Percentiles rank a stretch among this genome's conserved stretches.
Evolutionary conservation across 148 eudicot genomes (phyloP).

Genomic region (Cornus kousa): DNA sequence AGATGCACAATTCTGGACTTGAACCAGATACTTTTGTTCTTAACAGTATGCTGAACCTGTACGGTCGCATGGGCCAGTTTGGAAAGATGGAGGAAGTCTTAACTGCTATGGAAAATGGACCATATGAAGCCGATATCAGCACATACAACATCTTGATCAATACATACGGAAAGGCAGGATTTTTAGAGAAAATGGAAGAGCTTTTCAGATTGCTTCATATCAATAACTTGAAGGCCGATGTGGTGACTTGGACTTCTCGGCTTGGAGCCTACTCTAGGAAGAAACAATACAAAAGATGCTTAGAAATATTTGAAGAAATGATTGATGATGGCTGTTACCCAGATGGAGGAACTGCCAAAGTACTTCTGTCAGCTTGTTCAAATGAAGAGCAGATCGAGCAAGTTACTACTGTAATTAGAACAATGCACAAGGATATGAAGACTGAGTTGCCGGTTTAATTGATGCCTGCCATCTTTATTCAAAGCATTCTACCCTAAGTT

Average conservation of each 20-base stretch:
- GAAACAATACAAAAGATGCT: conserved; percentile 63
- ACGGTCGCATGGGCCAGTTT: conserved; percentile 67
- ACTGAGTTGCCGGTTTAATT: conserved; percentile 11
- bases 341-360: conserved; percentile 86
- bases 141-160: conserved; percentile 82
- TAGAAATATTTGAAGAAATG: conserved; percentile 85
- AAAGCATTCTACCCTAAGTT: neutral
- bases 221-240: conserved; percentile 60
- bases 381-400: conserved; percentile 72
- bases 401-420: conserved; percentile 65
- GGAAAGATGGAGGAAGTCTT: conserved; percentile 78
- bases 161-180: conserved; percentile 71
- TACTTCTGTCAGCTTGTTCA: conserved; percentile 75
- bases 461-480: neutral
- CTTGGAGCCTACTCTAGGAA: conserved; percentile 84
- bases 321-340: conserved; percentile 84
- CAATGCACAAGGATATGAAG: conserved; percentile 59
- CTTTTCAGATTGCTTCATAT: conserved; percentile 42
- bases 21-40: conserved; percentile 74
- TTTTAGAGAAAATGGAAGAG: conserved; percentile 78
- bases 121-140: conserved; percentile 53
- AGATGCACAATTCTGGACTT: conserved; percentile 65
- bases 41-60: conserved; percentile 72
- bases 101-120: conserved; percentile 53
- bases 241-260: conserved; percentile 88